These are phyloP conservation scores for Galerina sulciceps DNA, from an alignment of 768 basidiomycete genomes.

Conservation along the genomic window DNA sequence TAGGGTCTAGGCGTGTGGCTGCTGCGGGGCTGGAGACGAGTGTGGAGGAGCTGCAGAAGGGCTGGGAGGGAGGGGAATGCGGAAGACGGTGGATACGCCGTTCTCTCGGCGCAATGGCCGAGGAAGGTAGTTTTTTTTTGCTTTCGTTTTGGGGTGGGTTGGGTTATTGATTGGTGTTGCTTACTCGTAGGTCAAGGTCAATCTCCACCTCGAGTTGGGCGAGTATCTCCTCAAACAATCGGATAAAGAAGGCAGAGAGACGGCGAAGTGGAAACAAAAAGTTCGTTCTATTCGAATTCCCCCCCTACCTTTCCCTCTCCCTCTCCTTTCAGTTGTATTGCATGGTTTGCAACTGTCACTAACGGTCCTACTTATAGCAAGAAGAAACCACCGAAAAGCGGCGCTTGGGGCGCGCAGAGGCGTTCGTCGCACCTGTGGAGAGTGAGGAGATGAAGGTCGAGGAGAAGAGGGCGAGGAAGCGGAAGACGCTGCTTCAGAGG, in stretches of 20 bases:
- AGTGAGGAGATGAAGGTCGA: conserved; percentile 71
- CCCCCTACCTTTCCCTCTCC: too few relatives aligned
- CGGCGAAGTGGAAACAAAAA: conserved; percentile 76
- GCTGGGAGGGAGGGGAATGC: conserved; percentile 51
- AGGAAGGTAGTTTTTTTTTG: conserved; percentile 66
- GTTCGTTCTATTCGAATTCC: too few relatives aligned
- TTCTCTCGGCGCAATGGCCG: conserved; percentile 96
- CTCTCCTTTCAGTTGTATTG: not conserved
- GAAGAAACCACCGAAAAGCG: conserved; percentile 70
- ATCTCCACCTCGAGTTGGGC: conserved; percentile 93
- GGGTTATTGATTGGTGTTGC: not conserved
- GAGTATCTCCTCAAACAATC: conserved; percentile 96
- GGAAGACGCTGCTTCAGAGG: conserved; percentile 43
- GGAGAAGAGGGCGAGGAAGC: conserved; percentile 66
- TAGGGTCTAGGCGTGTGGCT: conserved; percentile 65
- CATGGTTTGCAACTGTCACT: not conserved
- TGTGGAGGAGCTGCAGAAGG: conserved; percentile 32
- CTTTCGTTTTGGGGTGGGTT: not conserved
- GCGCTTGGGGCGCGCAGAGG: conserved; percentile 82
- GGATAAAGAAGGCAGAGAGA: conserved; percentile 82
- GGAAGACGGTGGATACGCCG: conserved; percentile 97
- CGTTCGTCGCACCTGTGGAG: conserved; percentile 89
- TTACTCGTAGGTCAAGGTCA: too few relatives aligned
- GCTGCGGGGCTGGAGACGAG: conserved; percentile 62
- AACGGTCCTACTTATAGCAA: conserved; percentile 58